phyloP scores from a whole-genome alignment of 1,284 basidiomycete species.

The Ustilago hordei region DNA sequence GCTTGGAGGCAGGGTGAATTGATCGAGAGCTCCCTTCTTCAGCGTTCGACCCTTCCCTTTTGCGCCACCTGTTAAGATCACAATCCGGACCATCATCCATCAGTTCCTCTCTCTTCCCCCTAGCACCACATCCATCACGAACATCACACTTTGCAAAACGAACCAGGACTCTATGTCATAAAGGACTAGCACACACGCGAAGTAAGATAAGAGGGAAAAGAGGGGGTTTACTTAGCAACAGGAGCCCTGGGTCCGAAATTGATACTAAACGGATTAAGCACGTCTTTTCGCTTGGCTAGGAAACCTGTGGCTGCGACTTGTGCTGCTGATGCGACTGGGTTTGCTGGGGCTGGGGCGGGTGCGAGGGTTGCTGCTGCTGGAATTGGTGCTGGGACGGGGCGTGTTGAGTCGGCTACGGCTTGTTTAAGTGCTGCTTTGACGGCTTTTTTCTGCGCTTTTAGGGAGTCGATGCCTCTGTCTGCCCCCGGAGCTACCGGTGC shows the following conservation, averaged over 20 bases:
- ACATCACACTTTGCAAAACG: neutral
- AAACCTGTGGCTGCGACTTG: slow-evolving; percentile 15
- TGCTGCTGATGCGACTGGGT: slow-evolving; percentile 14
- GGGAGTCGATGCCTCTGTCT: neutral
- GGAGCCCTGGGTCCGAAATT: slow-evolving; percentile 46
- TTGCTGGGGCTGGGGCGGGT: slow-evolving; percentile 16
- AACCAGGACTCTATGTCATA: too few species aligned
- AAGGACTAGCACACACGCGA: too few species aligned
- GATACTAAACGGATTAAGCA: slow-evolving; percentile 47
- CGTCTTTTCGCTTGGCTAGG: slow-evolving; percentile 28
- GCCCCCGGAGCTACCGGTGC: neutral
- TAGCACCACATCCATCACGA: neutral
- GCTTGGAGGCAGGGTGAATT: too few species aligned
- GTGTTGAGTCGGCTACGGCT: slow-evolving; percentile 29
- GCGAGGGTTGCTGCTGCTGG: slow-evolving; percentile 9
- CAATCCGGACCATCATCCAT: too few species aligned
- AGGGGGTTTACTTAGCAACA: slow-evolving; percentile 15
- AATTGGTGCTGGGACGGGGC: slow-evolving; percentile 7
- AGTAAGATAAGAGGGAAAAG: too few species aligned
- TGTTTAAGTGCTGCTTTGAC: slow-evolving; percentile 38
- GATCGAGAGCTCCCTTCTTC: too few species aligned
- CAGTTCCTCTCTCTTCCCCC: too few species aligned
- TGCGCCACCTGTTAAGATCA: too few species aligned
- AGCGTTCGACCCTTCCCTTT: too few species aligned
- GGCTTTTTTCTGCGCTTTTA: slow-evolving; percentile 36